Percentiles rank a stretch among this genome's conserved stretches.
phyloP scores from a whole-genome alignment of 2,329 filamentous ascomycete species.

The Fusarium brachygibbosum region DNA sequence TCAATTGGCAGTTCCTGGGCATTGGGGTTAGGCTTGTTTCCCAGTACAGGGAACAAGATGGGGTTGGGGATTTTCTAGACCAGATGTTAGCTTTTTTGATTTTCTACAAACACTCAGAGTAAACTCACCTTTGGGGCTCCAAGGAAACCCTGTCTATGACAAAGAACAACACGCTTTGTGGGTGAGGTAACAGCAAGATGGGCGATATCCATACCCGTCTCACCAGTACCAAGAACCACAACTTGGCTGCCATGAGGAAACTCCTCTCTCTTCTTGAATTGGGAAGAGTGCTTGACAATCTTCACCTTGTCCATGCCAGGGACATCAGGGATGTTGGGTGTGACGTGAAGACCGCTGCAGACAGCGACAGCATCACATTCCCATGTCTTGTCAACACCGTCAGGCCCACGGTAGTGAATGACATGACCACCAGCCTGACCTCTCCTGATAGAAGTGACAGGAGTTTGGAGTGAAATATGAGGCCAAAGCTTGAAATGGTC shows the following conservation, averaged over 20 bases:
- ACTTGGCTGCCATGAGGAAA: not conserved
- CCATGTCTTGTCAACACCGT: not conserved
- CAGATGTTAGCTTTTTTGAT: not conserved
- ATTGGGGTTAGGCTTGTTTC: not conserved
- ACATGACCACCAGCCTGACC: slow-evolving; percentile 2
- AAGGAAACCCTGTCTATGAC: not conserved
- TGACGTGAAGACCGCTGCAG: not conserved
- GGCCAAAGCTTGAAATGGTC: slow-evolving; percentile 3
- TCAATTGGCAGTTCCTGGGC: not conserved
- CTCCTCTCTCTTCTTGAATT: not conserved
- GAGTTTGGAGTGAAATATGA: not conserved
- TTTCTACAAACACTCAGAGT: accelerated
- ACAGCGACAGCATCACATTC: slow-evolving; percentile 10
- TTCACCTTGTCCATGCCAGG: not conserved
- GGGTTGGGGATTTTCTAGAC: not conserved
- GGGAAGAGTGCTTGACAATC: not conserved
- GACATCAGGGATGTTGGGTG: not conserved
- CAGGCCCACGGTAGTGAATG: not conserved
- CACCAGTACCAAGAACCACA: not conserved
- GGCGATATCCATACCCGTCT: slow-evolving; percentile 1
- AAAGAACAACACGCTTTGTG: slow-evolving; percentile 52
- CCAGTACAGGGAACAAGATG: not conserved
- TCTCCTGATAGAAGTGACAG: not conserved
- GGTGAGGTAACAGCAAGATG: slow-evolving; percentile 59
- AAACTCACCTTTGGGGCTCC: not conserved